A percentile compares a stretch with the other conserved stretches of the same genome.
These are phyloP conservation scores for Iodosphaeria phyllophila DNA, from an alignment of 2,329 filamentous ascomycete genomes.

Conservation along the genomic window DNA sequence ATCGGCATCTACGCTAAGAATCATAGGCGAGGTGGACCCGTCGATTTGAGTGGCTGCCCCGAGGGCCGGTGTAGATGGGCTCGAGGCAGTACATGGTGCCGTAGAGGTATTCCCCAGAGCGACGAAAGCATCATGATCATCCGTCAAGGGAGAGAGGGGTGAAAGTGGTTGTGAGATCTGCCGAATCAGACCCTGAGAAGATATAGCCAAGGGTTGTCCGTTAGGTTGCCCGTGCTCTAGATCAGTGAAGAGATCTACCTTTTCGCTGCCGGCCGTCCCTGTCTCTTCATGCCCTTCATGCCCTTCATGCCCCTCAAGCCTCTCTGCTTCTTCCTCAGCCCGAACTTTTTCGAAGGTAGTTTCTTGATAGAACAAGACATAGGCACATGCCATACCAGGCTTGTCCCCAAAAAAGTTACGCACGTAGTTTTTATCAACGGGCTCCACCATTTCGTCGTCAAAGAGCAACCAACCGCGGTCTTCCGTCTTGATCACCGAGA, in stretches of 20 bases:
- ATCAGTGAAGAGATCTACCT: slow-evolving; percentile 31
- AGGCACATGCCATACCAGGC: slow-evolving; percentile 78
- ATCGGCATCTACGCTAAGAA: slow-evolving; percentile 5
- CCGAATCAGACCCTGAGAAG: slow-evolving; percentile 23
- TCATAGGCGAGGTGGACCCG: slow-evolving; percentile 5
- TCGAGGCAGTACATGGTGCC: slow-evolving; percentile 23
- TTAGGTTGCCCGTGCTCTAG: slow-evolving; percentile 26
- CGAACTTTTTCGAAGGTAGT: slow-evolving; percentile 49
- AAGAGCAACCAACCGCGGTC: slow-evolving; percentile 93
- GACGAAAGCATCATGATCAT: slow-evolving; percentile 32
- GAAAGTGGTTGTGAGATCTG: slow-evolving; percentile 29
- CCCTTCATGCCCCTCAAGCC: no score
- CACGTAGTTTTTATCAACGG: slow-evolving; percentile 91
- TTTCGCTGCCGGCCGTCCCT: slow-evolving; percentile 32
- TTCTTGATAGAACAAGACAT: slow-evolving; percentile 96
- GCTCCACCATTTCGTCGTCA: slow-evolving; percentile 96
- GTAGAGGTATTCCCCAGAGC: slow-evolving; percentile 49
- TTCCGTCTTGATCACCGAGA: slow-evolving; percentile 93
- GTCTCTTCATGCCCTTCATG: no score
- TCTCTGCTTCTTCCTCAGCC: slow-evolving; percentile 71
- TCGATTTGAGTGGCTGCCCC: slow-evolving; percentile 13
- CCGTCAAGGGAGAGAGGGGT: slow-evolving; percentile 11
- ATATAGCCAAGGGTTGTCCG: no score
- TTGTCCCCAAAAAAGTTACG: slow-evolving; percentile 94
- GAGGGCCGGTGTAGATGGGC: slow-evolving; percentile 9